Base-by-base conservation (phyloP, 148 eudicot genomes). In the Spergularia marina region DNA sequence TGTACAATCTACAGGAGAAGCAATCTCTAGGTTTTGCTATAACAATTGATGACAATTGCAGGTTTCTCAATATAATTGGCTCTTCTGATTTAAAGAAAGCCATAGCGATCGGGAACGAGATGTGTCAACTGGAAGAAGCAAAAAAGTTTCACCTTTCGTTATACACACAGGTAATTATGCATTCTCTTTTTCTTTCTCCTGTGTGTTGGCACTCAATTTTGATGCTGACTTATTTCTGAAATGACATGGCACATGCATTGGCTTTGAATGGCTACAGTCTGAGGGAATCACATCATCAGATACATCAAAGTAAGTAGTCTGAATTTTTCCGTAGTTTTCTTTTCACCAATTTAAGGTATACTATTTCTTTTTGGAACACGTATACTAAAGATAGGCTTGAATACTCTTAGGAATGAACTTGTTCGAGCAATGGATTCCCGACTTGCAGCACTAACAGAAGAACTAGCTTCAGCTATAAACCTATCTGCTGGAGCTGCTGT, bases 391-490 rank as follows among this genome's bases (percentile, higher is more conserved):
- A 68, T 58, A 18, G 56, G 47, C 23, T 72, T 82, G 60, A 17
- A 71, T 80, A 36, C 68, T 77, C 23, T 61, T 85, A 96, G 99
- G 90, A 88, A 96, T 84, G 99, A 91, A 83, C 83, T 96, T 77
- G 74, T 96, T 70, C 91, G 88, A 61, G 99, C 98, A 65, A 85
- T 96, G 87, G 93, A 91, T 81, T 84, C 92, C 74, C 88, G 99
- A 82, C 84, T 96, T 68, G 82, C 81, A 15, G 88, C 91, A 67
- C 77, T 96, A 66, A 80, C 84, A 53, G 92, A 78, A 74, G 97
- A 96, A 80, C 65, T 96, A 65, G 82, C 80, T 80, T 63, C 90
- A 76, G 82, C 93, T 75, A 84, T 92, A 79, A 83, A 85, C 83
- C 72, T 67, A 77, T 92, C 93, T 80, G 85, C 87, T 86, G 90